Conservation (phyloP, 805 yeast genomes). For the Vanderwaltozyma polyspora region DNA sequence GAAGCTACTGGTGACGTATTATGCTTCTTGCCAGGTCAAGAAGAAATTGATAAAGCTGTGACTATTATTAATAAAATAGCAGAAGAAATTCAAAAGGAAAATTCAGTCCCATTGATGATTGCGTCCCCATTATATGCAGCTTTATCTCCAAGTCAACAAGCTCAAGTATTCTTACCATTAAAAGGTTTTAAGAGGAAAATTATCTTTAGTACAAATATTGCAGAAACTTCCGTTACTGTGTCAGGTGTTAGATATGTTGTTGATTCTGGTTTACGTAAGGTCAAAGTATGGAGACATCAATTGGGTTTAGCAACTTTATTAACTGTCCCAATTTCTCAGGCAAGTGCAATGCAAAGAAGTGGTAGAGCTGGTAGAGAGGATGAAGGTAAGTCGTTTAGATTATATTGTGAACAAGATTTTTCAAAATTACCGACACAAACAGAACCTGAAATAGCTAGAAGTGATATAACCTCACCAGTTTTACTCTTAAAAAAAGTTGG, state of each 20-base stretch:
- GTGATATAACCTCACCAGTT: slow-evolving; percentile 76
- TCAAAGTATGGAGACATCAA: slow-evolving; percentile 89
- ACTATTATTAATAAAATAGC: slow-evolving; percentile 48
- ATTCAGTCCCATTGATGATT: slow-evolving; percentile 53
- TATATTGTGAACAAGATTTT: slow-evolving; percentile 69
- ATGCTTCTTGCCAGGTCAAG: slow-evolving; percentile 92
- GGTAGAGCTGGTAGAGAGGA: slow-evolving; percentile 99
- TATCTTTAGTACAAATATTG: slow-evolving; percentile 87
- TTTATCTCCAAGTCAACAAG: slow-evolving; percentile 73
- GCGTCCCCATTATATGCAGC: slow-evolving; percentile 91
- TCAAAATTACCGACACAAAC: slow-evolving; percentile 58
- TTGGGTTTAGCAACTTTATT: slow-evolving; percentile 85
- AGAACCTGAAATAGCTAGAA: slow-evolving; percentile 85
- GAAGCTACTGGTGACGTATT: slow-evolving; percentile 83
- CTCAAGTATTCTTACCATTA: slow-evolving; percentile 60
- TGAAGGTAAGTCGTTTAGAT: slow-evolving; percentile 78
- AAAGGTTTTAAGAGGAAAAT: slow-evolving; percentile 68
- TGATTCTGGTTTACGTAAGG: slow-evolving; percentile 87
- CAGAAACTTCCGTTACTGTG: slow-evolving; percentile 95
- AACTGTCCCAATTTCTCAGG: slow-evolving; percentile 86
- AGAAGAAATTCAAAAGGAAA: slow-evolving; percentile 52
- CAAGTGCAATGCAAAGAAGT: slow-evolving; percentile 88
- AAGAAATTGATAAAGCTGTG: slow-evolving; percentile 84
- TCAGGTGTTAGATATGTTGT: slow-evolving; percentile 88
- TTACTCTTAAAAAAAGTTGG: slow-evolving; percentile 75